Base-by-base conservation (phyloP, 2,329 filamentous ascomycete genomes). In the Davidsoniella eucalypti region DNA sequence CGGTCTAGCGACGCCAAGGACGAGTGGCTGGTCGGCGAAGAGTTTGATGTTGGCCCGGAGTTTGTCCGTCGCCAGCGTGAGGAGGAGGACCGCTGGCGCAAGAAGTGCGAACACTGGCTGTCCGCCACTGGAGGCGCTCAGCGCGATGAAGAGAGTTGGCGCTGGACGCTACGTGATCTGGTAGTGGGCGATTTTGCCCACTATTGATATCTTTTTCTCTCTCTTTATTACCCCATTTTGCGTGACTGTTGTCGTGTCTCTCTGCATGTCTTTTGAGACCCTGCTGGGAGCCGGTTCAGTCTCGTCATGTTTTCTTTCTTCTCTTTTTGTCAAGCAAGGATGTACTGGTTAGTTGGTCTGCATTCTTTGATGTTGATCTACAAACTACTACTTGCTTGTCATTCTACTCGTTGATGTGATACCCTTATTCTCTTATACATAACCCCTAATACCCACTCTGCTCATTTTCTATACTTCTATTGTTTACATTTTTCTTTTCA, bases 21-120 rank as follows among this genome's bases (percentile, higher is more conserved):
- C 58, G 83, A 88, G 60, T 90, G 85, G 74, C 77, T 86, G 46
- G 84, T 95, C 10, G 87, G 87, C 48, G 92, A 98, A 65, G 92
- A 98, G 62, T 98, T 98, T 59, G 92, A 98, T 61, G 87, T 98
- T 51, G 92, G 92, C 0, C 92, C 90, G 2, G 87, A 93, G 63
- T 98, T 96, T 61, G 81, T 96, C 55, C 75, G 82, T 58, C 74
- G 88, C 55, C 90, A 96, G 61, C 76, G 84, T 53, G 87, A 90
- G 59, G 92, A 98, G 65, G 92, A 98, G 66, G 82, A 86, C 44
- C 75, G 85, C 54, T 98, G 92, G 92, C 75, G 82, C 57, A 80
- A 81, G 63, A 90, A 88, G 66, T 90, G 90, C 57, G 82, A 84
- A 61, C 80, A 77, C 59, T 98, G 92, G 92, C 76, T 90, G 55